These are phyloP conservation scores for Carex pumila DNA, from an alignment of 176 grass and related monocot genomes.

Conservation along the genomic window DNA sequence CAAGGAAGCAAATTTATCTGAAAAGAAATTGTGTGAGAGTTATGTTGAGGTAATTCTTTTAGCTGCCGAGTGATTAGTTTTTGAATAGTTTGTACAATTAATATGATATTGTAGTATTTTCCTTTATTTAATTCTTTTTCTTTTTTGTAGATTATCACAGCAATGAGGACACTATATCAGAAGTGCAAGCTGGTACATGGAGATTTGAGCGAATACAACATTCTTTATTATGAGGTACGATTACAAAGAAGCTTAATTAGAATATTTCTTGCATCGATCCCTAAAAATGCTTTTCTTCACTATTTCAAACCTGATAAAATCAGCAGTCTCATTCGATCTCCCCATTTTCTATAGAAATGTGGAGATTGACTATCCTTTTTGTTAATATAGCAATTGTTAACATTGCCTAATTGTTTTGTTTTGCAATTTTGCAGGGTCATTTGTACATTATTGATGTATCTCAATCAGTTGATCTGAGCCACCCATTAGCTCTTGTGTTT, in stretches of 20 bases:
- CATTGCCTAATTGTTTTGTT: neutral
- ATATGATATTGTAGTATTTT: neutral
- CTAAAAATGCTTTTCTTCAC: neutral
- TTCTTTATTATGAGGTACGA: constrained; percentile 92
- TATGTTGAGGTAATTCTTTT: constrained; percentile 71
- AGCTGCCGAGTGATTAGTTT: neutral
- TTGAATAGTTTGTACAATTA: neutral
- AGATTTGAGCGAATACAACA: constrained; percentile 99
- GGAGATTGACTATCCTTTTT: neutral
- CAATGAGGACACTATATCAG: constrained; percentile 79
- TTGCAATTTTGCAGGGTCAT: constrained; percentile 56
- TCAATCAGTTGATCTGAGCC: constrained; percentile 88
- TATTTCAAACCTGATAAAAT: neutral
- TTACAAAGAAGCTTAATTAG: neutral
- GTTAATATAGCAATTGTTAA: neutral
- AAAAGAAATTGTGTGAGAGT: constrained; percentile 64
- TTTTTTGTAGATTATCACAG: constrained; percentile 76
- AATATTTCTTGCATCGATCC: neutral
- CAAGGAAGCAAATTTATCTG: constrained; percentile 75
- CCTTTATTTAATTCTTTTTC: constrained; percentile 18
- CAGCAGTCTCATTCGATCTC: neutral
- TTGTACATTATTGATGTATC: constrained; percentile 99
- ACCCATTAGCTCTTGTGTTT: constrained; percentile 75
- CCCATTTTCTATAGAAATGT: neutral
- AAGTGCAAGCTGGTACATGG: constrained; percentile 98